Evolutionary conservation across 306 rosid genomes (phyloP), one percentile per base, ranked within the genome.

Genomic region (Trichosanthes truncata): DNA sequence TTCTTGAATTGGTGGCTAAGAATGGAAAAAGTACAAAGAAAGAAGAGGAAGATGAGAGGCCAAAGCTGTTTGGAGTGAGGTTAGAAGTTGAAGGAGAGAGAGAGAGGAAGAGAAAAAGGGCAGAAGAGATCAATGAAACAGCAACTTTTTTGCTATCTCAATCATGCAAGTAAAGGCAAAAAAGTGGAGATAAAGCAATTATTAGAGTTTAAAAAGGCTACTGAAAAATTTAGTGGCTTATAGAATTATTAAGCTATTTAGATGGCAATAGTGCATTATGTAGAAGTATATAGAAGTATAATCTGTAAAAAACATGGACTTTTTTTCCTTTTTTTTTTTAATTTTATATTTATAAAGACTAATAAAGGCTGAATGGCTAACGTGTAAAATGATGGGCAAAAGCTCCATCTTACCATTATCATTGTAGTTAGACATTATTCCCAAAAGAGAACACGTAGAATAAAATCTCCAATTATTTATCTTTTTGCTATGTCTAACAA

Each of bases 51-150:
- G 88, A 87, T 61, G 84, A 83, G 12, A 87, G 89, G 83, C 96
- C 94, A 68, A 89, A 86, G 94, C 74, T 94, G 62, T 94, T 94
- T 84, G 98, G 98, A 0, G 98, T 94, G 73, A 92, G 91, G 49
- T 62, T 94, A 33, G 96, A 94, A 35, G 96, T 93, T 85, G 84
- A 82, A 36, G 94, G 93, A 59, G 91, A 89, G 62, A 86, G 83
- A 77, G 87, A 76, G 15, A 79, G 85, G 69, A 92, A 94, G 86
- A 93, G 90, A 66, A 88, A 88, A 80, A 89, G 90, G 78, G 79
- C 7, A 36, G 73, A 84, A 76, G 91, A 92, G 82, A 82, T 90
- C 7, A 79, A 80, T 87, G 88, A 85, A 79, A 88, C 76, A 13
- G 86, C 92, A 86, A 86, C 81, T 87, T 79, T 92, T 81, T 86